Evolutionary conservation across 2,329 filamentous ascomycete genomes (phyloP).

Genomic region (Ceratocystis albifundus): DNA sequence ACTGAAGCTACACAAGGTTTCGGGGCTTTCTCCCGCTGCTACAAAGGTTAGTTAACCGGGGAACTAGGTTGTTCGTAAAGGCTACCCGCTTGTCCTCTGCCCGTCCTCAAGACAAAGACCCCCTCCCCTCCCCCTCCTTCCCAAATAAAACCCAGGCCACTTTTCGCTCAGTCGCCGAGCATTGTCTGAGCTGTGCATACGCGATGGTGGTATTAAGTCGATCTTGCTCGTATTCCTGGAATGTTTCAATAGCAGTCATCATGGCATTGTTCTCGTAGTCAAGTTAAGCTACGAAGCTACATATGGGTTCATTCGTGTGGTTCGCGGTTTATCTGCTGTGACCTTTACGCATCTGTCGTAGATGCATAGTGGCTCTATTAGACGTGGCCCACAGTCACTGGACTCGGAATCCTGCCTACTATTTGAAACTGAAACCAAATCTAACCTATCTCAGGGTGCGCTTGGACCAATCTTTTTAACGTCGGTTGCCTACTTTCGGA

Average conservation of each 20-base stretch:
- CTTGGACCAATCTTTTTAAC: background rate
- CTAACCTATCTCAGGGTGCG: background rate
- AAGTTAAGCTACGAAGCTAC: background rate
- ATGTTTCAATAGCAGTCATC: background rate
- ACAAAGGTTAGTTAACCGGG: background rate
- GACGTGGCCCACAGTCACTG: background rate
- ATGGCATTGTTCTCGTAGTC: background rate
- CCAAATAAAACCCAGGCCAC: background rate
- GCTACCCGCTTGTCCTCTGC: background rate
- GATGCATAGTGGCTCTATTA: background rate
- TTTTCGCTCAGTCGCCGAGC: background rate
- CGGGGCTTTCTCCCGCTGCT: background rate
- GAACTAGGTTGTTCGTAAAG: background rate
- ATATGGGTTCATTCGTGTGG: no score
- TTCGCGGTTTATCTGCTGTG: no score
- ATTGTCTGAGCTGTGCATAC: background rate
- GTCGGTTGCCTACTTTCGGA: background rate
- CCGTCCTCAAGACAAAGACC: no score
- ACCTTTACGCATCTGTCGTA: background rate
- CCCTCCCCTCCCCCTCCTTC: background rate
- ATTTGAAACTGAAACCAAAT: background rate
- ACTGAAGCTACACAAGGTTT: background rate
- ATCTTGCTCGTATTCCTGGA: background rate
- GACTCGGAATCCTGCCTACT: background rate
- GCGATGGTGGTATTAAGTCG: background rate